Conservation (phyloP, 148 eudicot species). For the Selenicereus undatus region DNA sequence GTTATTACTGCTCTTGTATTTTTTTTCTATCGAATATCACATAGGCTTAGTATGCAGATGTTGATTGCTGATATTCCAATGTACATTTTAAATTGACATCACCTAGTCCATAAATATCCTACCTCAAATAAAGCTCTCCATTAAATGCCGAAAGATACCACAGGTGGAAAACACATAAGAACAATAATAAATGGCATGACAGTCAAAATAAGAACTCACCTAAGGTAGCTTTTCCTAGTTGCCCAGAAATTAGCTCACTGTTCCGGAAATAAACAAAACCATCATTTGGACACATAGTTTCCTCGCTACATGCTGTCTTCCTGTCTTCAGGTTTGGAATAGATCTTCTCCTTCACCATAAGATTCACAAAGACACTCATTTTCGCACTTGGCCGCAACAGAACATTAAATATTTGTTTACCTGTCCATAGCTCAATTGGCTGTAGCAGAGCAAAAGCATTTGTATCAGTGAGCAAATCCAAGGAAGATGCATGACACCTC, state of each 20-base stretch:
- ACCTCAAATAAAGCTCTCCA: no score
- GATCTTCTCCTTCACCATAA: constrained; percentile 73
- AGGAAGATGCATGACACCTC: not conserved
- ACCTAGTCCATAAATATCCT: no score
- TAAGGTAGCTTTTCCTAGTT: constrained; percentile 91
- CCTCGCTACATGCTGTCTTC: constrained; percentile 29
- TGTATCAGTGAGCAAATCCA: constrained; percentile 10
- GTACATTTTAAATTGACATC: no score
- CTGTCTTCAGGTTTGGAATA: constrained; percentile 40
- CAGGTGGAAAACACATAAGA: not conserved
- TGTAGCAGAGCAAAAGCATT: constrained; percentile 35
- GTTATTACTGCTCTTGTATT: no score
- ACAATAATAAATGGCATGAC: not conserved
- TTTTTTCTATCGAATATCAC: no score
- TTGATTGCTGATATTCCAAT: no score
- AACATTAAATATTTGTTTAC: constrained; percentile 84
- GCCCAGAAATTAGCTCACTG: constrained; percentile 89
- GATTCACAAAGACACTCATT: constrained; percentile 83
- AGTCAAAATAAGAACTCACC: constrained; percentile 42
- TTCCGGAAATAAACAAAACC: constrained; percentile 91
- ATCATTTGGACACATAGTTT: constrained; percentile 80
- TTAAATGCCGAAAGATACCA: not conserved
- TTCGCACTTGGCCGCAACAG: constrained; percentile 78
- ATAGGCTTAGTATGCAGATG: no score
- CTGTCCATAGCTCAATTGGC: constrained; percentile 99